These are phyloP conservation scores for Przewalskia tangutica DNA, from an alignment of 257 asterid species.

Conservation along the genomic window DNA sequence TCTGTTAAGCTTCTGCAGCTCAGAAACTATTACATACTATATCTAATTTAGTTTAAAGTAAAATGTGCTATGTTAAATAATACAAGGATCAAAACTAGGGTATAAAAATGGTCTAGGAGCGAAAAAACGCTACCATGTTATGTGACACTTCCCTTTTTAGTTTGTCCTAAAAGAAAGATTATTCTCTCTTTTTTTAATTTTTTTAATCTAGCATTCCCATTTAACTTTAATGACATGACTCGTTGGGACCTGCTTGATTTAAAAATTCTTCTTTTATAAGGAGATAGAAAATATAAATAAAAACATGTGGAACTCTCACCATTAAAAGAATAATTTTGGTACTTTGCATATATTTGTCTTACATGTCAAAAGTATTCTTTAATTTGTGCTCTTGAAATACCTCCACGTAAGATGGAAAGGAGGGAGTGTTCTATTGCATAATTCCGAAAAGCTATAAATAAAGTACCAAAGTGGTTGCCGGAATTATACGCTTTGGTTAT, in stretches of 20 bases:
- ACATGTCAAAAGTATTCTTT: neutral
- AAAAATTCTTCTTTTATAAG: neutral
- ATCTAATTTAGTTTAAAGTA: neutral
- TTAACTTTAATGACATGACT: neutral
- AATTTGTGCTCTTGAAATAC: neutral
- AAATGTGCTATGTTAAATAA: neutral
- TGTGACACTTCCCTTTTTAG: neutral
- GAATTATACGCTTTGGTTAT: neutral
- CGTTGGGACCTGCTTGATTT: neutral
- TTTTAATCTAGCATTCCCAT: neutral
- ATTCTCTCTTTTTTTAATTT: neutral
- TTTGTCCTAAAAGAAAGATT: neutral
- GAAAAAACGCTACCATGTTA: neutral
- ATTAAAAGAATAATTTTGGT: neutral
- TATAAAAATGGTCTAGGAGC: neutral
- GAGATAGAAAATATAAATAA: neutral
- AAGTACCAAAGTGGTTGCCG: neutral
- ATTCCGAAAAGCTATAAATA: neutral
- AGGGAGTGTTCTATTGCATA: neutral
- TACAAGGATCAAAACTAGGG: neutral
- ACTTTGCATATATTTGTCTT: neutral
- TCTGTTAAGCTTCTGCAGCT: neutral
- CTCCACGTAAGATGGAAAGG: neutral
- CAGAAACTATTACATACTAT: neutral
- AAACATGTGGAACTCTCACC: neutral